Base-by-base conservation (phyloP, 2,329 filamentous ascomycete species). In the Ceratocystis cubensis region DNA sequence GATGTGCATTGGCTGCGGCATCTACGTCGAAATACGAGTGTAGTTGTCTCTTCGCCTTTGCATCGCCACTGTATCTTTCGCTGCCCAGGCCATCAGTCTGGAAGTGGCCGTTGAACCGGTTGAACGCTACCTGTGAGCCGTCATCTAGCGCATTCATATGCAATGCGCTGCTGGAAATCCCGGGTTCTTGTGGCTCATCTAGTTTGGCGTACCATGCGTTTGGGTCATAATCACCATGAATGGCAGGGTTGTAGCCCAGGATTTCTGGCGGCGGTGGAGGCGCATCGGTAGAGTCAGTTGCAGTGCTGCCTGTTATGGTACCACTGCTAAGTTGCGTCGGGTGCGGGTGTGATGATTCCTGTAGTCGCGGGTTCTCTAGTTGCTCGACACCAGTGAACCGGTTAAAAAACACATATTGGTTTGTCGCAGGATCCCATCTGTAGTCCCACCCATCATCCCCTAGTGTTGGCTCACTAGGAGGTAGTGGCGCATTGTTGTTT, bases 21-120 rank as follows among this genome's bases (percentile, higher is more conserved):
- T 97, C 92, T 56, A 96, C 92, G 74, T 99, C 93, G 75, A 97
- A 99, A 77, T 88, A 97, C 50, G 91, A 89, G 73, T 89, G 89
- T 88, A 97, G 88, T 78, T 97, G 94, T 57, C 94, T 82, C 64
- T 81, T 82, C 68, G 88, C 88, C 80, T 96, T 96, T 73, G 90
- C 88, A 73, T 95, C 91, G 72, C 96, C 91, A 71, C 85, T 88
- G 78, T 92, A 88, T 64, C 86, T 84, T 65, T 94, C 90, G 1
- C 89, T 84, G 2, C 82, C 86, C 69, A 86, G 78, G 10, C 84
- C 82, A 2, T 78, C 78, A 20, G 81, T 78, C 76, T 96, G 92
- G 78, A 89, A 96, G 70, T 86, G 83, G 57, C 92, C 92, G 0
- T 89, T 96, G 76, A 91, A 93, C 66, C 91, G 87, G 74, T 96